Evolutionary conservation across 129 eudicot species (phyloP).

Genomic region (Arctium minus): DNA sequence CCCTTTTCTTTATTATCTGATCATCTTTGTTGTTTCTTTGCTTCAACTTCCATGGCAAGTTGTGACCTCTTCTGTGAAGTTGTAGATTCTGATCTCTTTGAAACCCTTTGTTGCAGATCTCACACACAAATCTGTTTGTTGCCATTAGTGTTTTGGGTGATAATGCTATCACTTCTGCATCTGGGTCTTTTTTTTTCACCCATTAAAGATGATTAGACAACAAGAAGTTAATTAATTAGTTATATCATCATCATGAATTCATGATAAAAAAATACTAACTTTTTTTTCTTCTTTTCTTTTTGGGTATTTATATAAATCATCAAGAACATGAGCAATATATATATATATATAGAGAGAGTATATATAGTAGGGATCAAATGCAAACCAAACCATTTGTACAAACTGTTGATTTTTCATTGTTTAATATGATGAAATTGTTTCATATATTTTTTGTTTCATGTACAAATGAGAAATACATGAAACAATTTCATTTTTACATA

Average conservation of each 20-base stretch:
- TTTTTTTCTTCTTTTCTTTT: too few species aligned
- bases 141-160: conserved; percentile 81
- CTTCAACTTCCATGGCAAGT: conserved; percentile 90
- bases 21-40: conserved; percentile 66
- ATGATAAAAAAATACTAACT: too few species aligned
- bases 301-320: background rate
- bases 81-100: conserved; percentile 90
- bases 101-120: conserved; percentile 96
- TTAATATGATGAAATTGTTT: too few species aligned
- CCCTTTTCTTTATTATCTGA: conserved; percentile 50
- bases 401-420: too few species aligned
- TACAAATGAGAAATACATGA: too few species aligned
- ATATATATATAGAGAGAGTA: too few species aligned
- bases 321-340: background rate
- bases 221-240: background rate
- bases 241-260: background rate
- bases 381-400: too few species aligned
- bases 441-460: too few species aligned
- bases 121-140: conserved; percentile 89
- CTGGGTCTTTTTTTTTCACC: conserved; percentile 47
- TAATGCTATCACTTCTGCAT: conserved; percentile 87
- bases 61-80: conserved; percentile 91
- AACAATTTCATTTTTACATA: too few species aligned
- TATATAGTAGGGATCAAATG: too few species aligned
- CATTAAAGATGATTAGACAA: background rate